phyloP scores from a whole-genome alignment of 345 rosid genomes.

The Raphanus raphanistrum region DNA sequence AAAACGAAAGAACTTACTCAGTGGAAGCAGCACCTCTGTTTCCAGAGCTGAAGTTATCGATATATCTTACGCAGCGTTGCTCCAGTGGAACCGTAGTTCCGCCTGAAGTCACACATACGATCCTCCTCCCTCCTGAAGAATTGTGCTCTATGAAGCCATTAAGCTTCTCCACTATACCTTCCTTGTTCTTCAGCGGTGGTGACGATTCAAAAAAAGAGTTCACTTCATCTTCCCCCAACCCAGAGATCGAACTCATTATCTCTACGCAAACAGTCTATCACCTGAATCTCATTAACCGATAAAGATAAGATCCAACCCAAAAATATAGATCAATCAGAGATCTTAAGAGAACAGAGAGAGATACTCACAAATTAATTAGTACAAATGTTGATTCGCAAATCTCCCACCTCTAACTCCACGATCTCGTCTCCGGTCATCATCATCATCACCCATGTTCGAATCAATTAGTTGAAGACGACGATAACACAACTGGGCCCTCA shows the following conservation, averaged over 20 bases:
- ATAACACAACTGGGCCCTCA: background rate
- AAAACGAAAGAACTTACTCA: slow-evolving; percentile 45
- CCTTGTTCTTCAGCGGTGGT: slow-evolving; percentile 64
- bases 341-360: background rate
- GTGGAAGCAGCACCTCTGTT: slow-evolving; percentile 81
- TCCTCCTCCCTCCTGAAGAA: slow-evolving; percentile 55
- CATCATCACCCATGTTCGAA: too few relatives aligned
- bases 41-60: slow-evolving; percentile 87
- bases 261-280: background rate
- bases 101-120: slow-evolving; percentile 90
- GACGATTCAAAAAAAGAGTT: slow-evolving; percentile 68
- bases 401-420: background rate
- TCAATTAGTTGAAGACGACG: background rate
- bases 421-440: too few relatives aligned
- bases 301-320: background rate
- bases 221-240: slow-evolving; percentile 40
- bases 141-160: slow-evolving; percentile 52
- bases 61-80: slow-evolving; percentile 91
- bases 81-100: slow-evolving; percentile 95
- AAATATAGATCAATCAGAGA: background rate
- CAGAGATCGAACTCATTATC: slow-evolving; percentile 50
- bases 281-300: background rate
- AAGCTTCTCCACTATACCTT: slow-evolving; percentile 38
- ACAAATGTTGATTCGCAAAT: background rate
- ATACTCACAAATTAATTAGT: background rate